Evolutionary conservation across 2,329 filamentous ascomycete genomes (phyloP).

Genomic region (Neophaeococcomyces aloes): DNA sequence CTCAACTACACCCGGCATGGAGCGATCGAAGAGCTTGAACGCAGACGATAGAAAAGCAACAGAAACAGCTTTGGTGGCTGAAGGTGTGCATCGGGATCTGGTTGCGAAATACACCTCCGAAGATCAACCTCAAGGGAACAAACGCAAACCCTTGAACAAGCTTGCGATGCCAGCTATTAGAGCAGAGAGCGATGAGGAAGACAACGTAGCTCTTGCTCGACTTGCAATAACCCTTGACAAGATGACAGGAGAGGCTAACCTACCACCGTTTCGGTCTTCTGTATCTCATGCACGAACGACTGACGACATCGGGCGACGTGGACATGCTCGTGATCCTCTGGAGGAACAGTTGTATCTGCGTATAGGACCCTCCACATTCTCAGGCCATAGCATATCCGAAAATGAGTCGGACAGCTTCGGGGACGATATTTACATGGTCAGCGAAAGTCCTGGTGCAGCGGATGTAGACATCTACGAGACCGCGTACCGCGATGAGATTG

Average conservation of each 20-base stretch:
- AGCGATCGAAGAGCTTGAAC: conserved; percentile 41
- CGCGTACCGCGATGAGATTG: conserved; percentile 74
- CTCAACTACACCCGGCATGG: conserved; percentile 13
- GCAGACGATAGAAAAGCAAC: conserved; percentile 40
- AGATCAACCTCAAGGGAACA: not conserved
- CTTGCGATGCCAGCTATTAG: no score
- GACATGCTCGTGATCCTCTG: conserved; percentile 53
- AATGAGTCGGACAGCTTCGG: conserved; percentile 25
- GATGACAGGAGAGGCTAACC: conserved; percentile 4
- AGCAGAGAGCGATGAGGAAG: conserved; percentile 12
- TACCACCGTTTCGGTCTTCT: conserved; percentile 19
- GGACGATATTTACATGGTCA: conserved; percentile 44
- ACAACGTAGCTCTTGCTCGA: not conserved
- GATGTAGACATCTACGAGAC: conserved; percentile 83
- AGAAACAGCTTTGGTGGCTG: conserved; percentile 41
- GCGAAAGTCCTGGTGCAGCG: conserved; percentile 73
- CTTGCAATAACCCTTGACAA: not conserved
- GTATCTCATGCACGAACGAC: conserved; percentile 13
- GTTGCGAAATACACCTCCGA: not conserved
- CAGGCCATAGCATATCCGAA: conserved; percentile 38
- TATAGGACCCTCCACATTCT: conserved; percentile 54
- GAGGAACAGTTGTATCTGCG: conserved; percentile 61
- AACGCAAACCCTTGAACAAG: not conserved
- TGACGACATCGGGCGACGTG: conserved; percentile 29
- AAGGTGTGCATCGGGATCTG: conserved; percentile 44